A percentile compares a stretch with the other conserved stretches of the same genome.
Evolutionary conservation across 768 basidiomycete species (phyloP).

Genomic region (Udeniomyces megalosporus): DNA sequence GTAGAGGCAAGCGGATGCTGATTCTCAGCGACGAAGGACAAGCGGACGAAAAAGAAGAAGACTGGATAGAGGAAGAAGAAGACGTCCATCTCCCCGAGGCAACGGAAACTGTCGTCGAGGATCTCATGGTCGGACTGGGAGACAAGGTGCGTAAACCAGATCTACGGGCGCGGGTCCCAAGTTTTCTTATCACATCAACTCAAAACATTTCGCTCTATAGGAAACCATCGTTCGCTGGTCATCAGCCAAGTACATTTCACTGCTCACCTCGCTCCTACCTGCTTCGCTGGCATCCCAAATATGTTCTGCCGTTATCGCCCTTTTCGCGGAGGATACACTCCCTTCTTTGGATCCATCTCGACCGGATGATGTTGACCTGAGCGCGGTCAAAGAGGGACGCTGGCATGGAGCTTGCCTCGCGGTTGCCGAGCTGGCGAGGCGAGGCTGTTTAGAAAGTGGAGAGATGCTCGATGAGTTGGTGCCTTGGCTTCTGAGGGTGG

Average conservation of each 20-base stretch:
- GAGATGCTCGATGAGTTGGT: constrained; percentile 48
- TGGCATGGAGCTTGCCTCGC: constrained; percentile 94
- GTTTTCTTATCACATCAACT: too few relatives aligned
- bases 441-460: constrained; percentile 46
- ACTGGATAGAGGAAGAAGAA: constrained; percentile 16
- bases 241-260: constrained; percentile 76
- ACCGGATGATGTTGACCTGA: constrained; percentile 24
- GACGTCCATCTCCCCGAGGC: constrained; percentile 54
- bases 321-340: constrained; percentile 62
- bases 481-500: constrained; percentile 65
- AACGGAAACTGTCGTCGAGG: constrained; percentile 56
- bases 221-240: constrained; percentile 92
- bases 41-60: background rate
- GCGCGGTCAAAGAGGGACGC: constrained; percentile 45
- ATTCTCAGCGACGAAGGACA: background rate
- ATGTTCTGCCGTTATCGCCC: constrained; percentile 54
- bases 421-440: constrained; percentile 77
- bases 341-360: constrained; percentile 35
- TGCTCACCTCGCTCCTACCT: constrained; percentile 67
- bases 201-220: constrained; percentile 32
- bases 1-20: background rate
- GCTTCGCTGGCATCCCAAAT: constrained; percentile 59
- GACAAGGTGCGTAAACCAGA: constrained; percentile 65
- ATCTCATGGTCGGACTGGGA: constrained; percentile 53
- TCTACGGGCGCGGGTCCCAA: too few relatives aligned